phyloP scores from a whole-genome alignment of 371 early-diverging fungal genomes.

The Rhizopus arrhizus region DNA sequence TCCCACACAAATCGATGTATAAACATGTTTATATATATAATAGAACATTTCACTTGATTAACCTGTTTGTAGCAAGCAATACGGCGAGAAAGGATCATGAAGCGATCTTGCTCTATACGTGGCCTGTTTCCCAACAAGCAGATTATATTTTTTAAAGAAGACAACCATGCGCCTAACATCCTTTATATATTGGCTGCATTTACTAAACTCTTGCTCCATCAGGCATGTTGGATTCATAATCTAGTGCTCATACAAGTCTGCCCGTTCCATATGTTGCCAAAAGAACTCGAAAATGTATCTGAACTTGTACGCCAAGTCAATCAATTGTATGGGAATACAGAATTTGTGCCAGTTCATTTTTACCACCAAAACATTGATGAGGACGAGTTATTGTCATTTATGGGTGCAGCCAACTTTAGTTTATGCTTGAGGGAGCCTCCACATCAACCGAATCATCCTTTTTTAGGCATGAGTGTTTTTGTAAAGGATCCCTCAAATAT shows the following conservation, averaged over 20 bases:
- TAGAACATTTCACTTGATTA: not conserved
- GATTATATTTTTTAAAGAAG: constrained; percentile 24
- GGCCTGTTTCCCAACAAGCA: constrained; percentile 18
- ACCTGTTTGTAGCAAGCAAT: not conserved
- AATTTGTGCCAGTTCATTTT: constrained; percentile 31
- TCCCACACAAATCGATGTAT: not conserved
- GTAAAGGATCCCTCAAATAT: not conserved
- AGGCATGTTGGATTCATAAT: not conserved
- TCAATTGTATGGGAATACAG: constrained; percentile 24
- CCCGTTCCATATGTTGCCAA: not conserved
- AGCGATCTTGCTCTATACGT: not conserved
- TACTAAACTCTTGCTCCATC: constrained; percentile 9
- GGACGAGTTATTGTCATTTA: constrained; percentile 21
- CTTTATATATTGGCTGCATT: constrained; percentile 19
- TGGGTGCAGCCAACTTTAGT: constrained; percentile 6
- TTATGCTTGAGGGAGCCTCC: not conserved
- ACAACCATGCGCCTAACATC: constrained; percentile 8
- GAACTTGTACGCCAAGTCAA: constrained; percentile 34
- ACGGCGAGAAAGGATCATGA: not conserved
- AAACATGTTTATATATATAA: not conserved
- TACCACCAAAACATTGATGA: constrained; percentile 30
- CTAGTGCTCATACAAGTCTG: constrained; percentile 20
- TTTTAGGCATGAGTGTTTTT: not conserved
- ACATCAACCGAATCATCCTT: not conserved
- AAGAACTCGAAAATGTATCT: constrained; percentile 14